A percentile compares a stretch with the other conserved stretches of the same genome.
phyloP scores from a whole-genome alignment of 148 eudicot genomes.

The Selenicereus undatus region DNA sequence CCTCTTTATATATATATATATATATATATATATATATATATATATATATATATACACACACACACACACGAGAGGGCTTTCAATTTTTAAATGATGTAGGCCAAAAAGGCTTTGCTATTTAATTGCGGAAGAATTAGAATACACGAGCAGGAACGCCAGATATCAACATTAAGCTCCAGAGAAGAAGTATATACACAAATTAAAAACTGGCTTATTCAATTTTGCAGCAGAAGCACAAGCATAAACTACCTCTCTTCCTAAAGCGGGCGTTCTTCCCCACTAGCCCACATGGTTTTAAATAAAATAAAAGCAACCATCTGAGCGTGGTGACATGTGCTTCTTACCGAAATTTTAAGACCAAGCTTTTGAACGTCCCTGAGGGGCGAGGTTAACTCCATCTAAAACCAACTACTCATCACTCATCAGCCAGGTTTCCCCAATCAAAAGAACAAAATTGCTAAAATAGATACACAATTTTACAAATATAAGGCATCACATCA shows the following conservation, averaged over 20 bases:
- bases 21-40: too few relatives aligned
- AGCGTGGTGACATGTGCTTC: slow-evolving; percentile 9
- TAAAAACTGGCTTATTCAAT: slow-evolving; percentile 18
- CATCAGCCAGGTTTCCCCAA: slow-evolving; percentile 21
- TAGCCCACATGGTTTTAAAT: slow-evolving; percentile 21
- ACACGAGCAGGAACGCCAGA: neutral
- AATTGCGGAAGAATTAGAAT: neutral
- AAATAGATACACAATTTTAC: slow-evolving; percentile 68
- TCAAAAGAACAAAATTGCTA: slow-evolving; percentile 30
- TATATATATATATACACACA: too few relatives aligned
- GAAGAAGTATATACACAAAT: slow-evolving; percentile 11
- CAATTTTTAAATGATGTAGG: too few relatives aligned
- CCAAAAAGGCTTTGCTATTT: neutral
- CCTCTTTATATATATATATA: too few relatives aligned
- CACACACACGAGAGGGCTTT: too few relatives aligned
- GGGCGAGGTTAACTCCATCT: slow-evolving; percentile 16
- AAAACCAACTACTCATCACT: slow-evolving; percentile 23
- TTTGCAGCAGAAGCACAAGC: slow-evolving; percentile 10
- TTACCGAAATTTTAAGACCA: neutral
- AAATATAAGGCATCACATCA: slow-evolving; percentile 37
- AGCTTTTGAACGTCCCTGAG: slow-evolving; percentile 10
- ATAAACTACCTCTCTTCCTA: neutral
- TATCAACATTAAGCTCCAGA: neutral
- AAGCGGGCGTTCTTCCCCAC: neutral
- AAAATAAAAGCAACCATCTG: slow-evolving; percentile 25